phyloP scores from a whole-genome alignment of 2,329 filamentous ascomycete species.

The Cytospora chrysosperma region DNA sequence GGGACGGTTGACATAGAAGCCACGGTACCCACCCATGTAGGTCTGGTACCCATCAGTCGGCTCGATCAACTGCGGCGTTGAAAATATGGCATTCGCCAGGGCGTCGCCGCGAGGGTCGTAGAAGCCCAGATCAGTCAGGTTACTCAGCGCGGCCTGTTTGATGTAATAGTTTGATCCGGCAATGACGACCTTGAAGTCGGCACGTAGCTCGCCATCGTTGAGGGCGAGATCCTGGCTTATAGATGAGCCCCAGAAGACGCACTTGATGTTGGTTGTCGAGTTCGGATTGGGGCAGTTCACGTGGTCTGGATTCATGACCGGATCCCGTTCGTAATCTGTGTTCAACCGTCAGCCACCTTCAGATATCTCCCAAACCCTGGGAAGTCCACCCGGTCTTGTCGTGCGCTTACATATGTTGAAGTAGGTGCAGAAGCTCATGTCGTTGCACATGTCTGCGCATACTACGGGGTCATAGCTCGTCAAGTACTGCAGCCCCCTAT shows the following conservation, averaged over 20 bases:
- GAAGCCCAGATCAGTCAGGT: slow-evolving; percentile 12
- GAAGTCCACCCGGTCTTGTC: too few species aligned
- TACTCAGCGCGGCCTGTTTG: neutral
- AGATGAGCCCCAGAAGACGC: slow-evolving; percentile 16
- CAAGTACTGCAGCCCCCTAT: neutral
- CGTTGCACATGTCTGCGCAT: slow-evolving; percentile 9
- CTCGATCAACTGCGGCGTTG: neutral
- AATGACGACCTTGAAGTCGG: slow-evolving; percentile 16
- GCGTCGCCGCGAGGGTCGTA: slow-evolving; percentile 11
- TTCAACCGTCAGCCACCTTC: neutral
- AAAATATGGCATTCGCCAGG: neutral
- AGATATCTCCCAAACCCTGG: too few species aligned
- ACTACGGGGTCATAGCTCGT: slow-evolving; percentile 6
- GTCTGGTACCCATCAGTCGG: slow-evolving; percentile 13
- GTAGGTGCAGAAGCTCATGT: slow-evolving; percentile 1
- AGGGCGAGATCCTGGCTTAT: neutral
- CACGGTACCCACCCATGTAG: slow-evolving; percentile 1
- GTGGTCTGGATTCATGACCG: neutral
- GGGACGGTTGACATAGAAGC: neutral
- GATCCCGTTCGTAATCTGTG: slow-evolving; percentile 18
- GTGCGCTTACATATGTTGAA: slow-evolving; percentile 20
- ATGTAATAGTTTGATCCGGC: slow-evolving; percentile 20
- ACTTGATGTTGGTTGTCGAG: slow-evolving; percentile 21
- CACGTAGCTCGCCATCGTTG: slow-evolving; percentile 13
- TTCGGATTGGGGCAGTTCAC: slow-evolving; percentile 12